Evolutionary conservation across 306 rosid genomes (phyloP), one percentile per base, ranked within the genome.

Genomic region (Citrullus colocynthis): DNA sequence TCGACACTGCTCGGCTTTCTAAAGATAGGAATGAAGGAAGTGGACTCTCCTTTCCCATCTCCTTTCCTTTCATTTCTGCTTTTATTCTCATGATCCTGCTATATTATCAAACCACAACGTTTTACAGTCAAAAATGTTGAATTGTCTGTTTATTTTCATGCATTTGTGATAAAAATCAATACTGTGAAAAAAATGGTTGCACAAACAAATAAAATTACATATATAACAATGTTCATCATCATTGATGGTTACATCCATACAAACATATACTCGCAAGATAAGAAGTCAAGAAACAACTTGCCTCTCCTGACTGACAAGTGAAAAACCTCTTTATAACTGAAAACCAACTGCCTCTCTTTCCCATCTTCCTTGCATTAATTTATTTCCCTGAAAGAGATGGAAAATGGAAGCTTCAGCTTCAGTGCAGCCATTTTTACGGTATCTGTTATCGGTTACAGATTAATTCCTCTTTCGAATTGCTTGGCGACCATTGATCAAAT

Each of bases 331-430:
- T 94, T 80, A 94, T 88, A 78, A 93, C 91, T 76, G 97, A 85
- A 88, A 94, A 89, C 96, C 98, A 94, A 82, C 96, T 82, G 81
- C 97, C 93, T 51, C 87, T 90, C 93, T 90, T 94, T 89, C 97
- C 97, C 98, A 94, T 93, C 81, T 82, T 83, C 86, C 88, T 15
- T 15, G 21, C 60, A 72, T 72, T 9, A 80, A 90, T 82, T 69
- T 85, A 41, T 84, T 79, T 84, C 83, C 89, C 96, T 88, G 89
- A 61, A 85, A 44, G 58, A 45, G n/a, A 45, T 21, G 20, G n/a
- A 45, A 45, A 41, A 45, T 14, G 20, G 20, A 45, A 70, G 57
- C n/a, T 70, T 70, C 57, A 70, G 75, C 75, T 70, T 45, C 37
- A 45, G 20, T 24, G 11, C 75, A 70, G 57, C 57, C 57, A 70